These are phyloP conservation scores for Hyphodiscus sp. DNA, from an alignment of 2,329 filamentous ascomycete species.

Conservation along the genomic window DNA sequence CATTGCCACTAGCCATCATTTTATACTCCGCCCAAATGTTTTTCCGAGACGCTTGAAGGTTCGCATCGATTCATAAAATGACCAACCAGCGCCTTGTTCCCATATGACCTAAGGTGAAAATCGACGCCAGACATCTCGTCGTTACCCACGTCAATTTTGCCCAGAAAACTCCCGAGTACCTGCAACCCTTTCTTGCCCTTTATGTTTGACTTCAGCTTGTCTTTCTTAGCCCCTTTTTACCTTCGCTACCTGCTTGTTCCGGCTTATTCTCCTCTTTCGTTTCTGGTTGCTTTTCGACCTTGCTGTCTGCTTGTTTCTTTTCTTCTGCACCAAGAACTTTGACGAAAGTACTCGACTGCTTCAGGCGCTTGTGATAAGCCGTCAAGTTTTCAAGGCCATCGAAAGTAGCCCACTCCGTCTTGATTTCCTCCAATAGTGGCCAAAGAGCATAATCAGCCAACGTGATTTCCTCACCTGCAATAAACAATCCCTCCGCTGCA, in stretches of 20 bases:
- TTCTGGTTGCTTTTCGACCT: not conserved
- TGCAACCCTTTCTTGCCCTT: not conserved
- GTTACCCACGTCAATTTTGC: not conserved
- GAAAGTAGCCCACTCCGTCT: slow-evolving; percentile 29
- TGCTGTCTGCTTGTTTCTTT: not conserved
- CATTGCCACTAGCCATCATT: too few species aligned
- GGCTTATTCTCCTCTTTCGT: not conserved
- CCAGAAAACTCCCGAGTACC: not conserved
- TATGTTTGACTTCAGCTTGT: not conserved
- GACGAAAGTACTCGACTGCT: slow-evolving; percentile 12
- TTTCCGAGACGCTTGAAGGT: not conserved
- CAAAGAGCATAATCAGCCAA: slow-evolving; percentile 52
- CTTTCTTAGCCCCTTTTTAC: slow-evolving; percentile 13
- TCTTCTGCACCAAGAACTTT: slow-evolving; percentile 10
- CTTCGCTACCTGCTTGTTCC: not conserved
- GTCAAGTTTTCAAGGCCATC: slow-evolving; percentile 27
- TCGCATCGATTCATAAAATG: not conserved
- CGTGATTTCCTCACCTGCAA: slow-evolving; percentile 36
- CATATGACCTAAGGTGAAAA: not conserved
- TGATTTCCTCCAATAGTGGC: slow-evolving; percentile 46
- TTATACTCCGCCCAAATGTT: not conserved
- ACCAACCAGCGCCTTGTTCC: not conserved
- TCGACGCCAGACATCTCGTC: not conserved
- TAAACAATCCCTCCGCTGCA: slow-evolving; percentile 31
- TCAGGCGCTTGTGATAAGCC: slow-evolving; percentile 18